These are phyloP conservation scores for Pythium pyrilobum DNA, from an alignment of 352 stramenopile genomes.

Conservation along the genomic window DNA sequence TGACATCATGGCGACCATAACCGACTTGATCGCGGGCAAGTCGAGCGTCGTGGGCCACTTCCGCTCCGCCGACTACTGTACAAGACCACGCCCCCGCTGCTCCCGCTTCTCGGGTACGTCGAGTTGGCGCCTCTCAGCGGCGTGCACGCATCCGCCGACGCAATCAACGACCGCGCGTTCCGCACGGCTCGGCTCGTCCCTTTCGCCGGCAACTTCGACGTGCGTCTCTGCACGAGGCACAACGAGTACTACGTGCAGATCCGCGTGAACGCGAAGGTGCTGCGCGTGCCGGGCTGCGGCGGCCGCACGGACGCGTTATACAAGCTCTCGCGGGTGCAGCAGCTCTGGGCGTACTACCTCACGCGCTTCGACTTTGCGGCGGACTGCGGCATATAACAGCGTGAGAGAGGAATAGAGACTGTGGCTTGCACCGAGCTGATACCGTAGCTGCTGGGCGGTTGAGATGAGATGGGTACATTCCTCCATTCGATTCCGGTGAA, in stretches of 20 bases:
- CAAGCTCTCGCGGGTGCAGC: constrained; percentile 5
- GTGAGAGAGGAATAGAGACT: neutral
- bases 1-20: constrained; percentile 3
- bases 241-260: constrained; percentile 10
- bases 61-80: constrained; percentile 1
- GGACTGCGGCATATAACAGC: neutral
- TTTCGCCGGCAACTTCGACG: constrained; percentile 12
- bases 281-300: constrained; percentile 6
- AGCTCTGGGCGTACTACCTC: constrained; percentile 5
- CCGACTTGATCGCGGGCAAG: neutral
- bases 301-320: neutral
- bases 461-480: too few species aligned
- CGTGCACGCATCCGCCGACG: neutral
- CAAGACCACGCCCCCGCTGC: constrained; percentile 9
- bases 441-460: neutral
- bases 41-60: constrained; percentile 5
- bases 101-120: constrained; percentile 7
- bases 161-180: constrained; percentile 3
- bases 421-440: neutral
- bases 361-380: constrained; percentile 2
- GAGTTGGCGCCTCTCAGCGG: neutral
- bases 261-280: constrained; percentile 9
- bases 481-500: too few species aligned
- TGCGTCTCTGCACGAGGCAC: constrained; percentile 8
- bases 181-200: neutral